Evolutionary conservation across 371 early-diverging fungal genomes (phyloP).

Genomic region (Mucor lusitanicus): DNA sequence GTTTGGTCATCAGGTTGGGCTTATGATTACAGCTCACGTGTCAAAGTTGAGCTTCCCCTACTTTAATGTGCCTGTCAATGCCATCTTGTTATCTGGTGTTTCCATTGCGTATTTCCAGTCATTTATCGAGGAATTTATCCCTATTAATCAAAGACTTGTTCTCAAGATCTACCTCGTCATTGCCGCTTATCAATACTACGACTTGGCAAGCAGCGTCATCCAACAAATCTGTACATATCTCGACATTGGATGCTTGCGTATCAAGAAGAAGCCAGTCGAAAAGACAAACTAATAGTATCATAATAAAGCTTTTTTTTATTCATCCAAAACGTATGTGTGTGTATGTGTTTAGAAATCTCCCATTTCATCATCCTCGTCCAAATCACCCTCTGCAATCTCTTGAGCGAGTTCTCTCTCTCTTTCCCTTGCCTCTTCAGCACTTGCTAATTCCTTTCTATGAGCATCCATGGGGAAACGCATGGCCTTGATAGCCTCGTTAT

Average conservation of each 20-base stretch:
- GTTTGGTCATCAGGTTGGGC: slow-evolving; percentile 84
- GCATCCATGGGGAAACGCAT: slow-evolving; percentile 93
- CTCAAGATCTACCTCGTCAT: slow-evolving; percentile 27
- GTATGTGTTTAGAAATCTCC: slow-evolving; percentile 41
- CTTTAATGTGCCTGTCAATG: slow-evolving; percentile 63
- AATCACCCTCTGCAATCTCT: slow-evolving; percentile 88
- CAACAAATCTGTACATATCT: slow-evolving; percentile 81
- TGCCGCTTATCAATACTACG: slow-evolving; percentile 56
- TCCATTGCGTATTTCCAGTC: slow-evolving; percentile 60
- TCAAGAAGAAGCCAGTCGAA: slow-evolving; percentile 60
- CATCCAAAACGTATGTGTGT: background rate
- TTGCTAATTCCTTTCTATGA: slow-evolving; percentile 82
- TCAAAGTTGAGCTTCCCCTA: slow-evolving; percentile 78
- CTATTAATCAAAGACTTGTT: slow-evolving; percentile 25
- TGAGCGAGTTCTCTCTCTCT: slow-evolving; percentile 91
- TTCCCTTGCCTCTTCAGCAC: slow-evolving; percentile 83
- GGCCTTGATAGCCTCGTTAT: slow-evolving; percentile 96
- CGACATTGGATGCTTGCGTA: slow-evolving; percentile 83
- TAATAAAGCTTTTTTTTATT: background rate
- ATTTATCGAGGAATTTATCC: slow-evolving; percentile 47
- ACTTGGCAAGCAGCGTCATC: slow-evolving; percentile 74
- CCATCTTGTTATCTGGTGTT: slow-evolving; percentile 60
- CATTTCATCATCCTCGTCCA: slow-evolving; percentile 74
- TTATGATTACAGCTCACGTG: slow-evolving; percentile 88
- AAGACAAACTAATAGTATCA: slow-evolving; percentile 23